phyloP scores from a whole-genome alignment of 2,329 filamentous ascomycete species.

The Aspergillus intermedius region DNA sequence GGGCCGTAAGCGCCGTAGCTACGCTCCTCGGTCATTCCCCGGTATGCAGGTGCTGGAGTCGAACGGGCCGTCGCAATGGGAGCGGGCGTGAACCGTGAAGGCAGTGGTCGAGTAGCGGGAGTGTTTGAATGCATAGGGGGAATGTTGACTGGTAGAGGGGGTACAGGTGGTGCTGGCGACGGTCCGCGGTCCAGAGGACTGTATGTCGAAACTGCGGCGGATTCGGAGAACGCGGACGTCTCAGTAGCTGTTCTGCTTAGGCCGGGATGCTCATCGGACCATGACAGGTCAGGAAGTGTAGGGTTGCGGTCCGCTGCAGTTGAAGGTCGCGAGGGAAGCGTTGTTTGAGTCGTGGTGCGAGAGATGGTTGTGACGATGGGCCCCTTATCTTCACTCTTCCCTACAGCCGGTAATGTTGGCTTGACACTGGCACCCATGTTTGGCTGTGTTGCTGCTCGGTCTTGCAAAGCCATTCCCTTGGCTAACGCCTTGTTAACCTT shows the following conservation, averaged over 20 bases:
- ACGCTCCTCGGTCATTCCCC: constrained; percentile 15
- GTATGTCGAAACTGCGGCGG: constrained; percentile 28
- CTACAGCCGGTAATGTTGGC: constrained; percentile 59
- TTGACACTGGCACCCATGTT: constrained; percentile 25
- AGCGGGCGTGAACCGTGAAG: constrained; percentile 19
- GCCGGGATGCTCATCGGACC: constrained; percentile 36
- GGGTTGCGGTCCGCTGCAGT: constrained; percentile 40
- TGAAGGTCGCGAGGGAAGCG: constrained; percentile 56
- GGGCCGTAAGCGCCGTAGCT: background rate
- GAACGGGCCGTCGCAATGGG: constrained; percentile 17
- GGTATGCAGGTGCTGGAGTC: constrained; percentile 13
- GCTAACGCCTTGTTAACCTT: constrained; percentile 86
- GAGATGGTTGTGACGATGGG: constrained; percentile 24
- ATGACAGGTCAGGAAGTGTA: constrained; percentile 36
- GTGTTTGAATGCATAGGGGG: constrained; percentile 20
- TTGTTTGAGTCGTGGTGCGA: constrained; percentile 51
- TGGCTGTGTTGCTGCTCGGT: constrained; percentile 46
- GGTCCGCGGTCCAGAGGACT: constrained; percentile 28
- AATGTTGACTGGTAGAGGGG: constrained; percentile 21
- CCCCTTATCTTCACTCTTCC: constrained; percentile 40
- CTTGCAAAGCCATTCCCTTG: constrained; percentile 58
- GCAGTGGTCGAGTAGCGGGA: constrained; percentile 16
- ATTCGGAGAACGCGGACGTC: constrained; percentile 45
- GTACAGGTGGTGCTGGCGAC: constrained; percentile 25
- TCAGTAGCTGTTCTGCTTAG: constrained; percentile 41